Conservation (phyloP, 192 early-diverging fungal genomes). For the Coemansia sp. region DNA sequence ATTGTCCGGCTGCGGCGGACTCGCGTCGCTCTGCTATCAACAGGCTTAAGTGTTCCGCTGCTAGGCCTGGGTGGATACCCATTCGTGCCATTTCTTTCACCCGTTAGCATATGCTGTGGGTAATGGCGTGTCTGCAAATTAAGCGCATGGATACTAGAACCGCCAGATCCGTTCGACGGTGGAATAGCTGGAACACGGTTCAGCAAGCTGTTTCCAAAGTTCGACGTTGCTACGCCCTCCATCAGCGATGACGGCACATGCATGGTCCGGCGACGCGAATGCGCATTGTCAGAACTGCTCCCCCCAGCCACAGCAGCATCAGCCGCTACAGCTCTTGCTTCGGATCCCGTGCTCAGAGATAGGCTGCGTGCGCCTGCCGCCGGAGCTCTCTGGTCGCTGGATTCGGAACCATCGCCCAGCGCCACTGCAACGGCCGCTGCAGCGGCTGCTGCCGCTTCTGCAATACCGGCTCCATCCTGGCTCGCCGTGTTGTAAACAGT, state of each 20-base stretch:
- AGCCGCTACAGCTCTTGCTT: constrained; percentile 1
- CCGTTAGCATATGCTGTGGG: neutral
- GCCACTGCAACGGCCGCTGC: constrained; percentile 37
- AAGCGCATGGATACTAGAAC: constrained; percentile 2
- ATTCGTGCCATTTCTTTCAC: constrained; percentile 3
- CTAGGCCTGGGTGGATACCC: constrained; percentile 15
- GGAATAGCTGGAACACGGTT: neutral
- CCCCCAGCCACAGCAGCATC: neutral
- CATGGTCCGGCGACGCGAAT: constrained; percentile 45
- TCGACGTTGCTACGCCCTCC: constrained; percentile 41
- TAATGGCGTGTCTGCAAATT: constrained; percentile 1
- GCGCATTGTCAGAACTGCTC: neutral
- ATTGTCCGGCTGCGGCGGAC: constrained; percentile 37
- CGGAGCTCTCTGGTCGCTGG: neutral
- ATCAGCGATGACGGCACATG: constrained; percentile 48
- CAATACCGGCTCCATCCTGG: constrained; percentile 9
- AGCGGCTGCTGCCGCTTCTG: constrained; percentile 23
- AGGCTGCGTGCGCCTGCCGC: constrained; percentile 10
- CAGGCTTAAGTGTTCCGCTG: constrained; percentile 1
- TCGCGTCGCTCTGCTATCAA: neutral
- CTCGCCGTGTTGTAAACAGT: constrained; percentile 7
- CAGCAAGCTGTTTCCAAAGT: constrained; percentile 14
- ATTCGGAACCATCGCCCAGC: constrained; percentile 21
- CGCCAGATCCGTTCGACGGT: neutral
- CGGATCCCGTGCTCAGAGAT: constrained; percentile 15